Base-by-base conservation (phyloP, 2,329 filamentous ascomycete species). In the Exophiala xenobiotica region DNA sequence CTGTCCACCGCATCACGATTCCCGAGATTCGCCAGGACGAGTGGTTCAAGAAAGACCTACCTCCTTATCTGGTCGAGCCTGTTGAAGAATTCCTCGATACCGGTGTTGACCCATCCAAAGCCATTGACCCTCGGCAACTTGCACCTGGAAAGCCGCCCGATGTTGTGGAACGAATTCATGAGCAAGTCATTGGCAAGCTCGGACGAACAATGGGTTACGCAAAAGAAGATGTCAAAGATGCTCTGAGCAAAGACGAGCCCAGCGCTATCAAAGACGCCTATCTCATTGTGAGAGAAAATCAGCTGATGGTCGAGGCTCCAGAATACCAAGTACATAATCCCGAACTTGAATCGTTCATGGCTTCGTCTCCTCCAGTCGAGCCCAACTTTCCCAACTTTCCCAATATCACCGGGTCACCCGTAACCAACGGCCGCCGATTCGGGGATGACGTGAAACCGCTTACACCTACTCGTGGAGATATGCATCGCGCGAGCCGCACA, bases 231-330 rank as follows among this genome's bases (percentile, higher is more conserved):
- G 92, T 99, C 46, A 88, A 96, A 67, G 93, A 97, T 70, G 92
- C 93, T 18, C 76, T 99, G 57, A 86, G 87, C 64, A 90, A 90
- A 50, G 85, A 93, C 46, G 93, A 99, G 68, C 93, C 93, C 9
- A 97, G 91, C 52, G 91, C 93, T 8, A 96, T 99, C 77, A 99
- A 99, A 73, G 93, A 99, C 71, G 93, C 93, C 1, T 99, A 97
- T 73, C 85, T 96, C 72, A 99, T 99, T 68, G 90, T 99, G 20
- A 84, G 92, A 46, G 93, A 99, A 71, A 97, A 97, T 68, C 93
- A 96, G 69, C 81, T 97, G 68, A 97, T 97, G 91, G 46, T 50
- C 18, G 57, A 51, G 81, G 78, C 82, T 50, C 74, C 78, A n/a
- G 72, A 83, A 51, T 76, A 77, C 29, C 70, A 73, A 50, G 72